phyloP scores from a whole-genome alignment of 1,139 yeast species.

The Kodamaea arcana region DNA sequence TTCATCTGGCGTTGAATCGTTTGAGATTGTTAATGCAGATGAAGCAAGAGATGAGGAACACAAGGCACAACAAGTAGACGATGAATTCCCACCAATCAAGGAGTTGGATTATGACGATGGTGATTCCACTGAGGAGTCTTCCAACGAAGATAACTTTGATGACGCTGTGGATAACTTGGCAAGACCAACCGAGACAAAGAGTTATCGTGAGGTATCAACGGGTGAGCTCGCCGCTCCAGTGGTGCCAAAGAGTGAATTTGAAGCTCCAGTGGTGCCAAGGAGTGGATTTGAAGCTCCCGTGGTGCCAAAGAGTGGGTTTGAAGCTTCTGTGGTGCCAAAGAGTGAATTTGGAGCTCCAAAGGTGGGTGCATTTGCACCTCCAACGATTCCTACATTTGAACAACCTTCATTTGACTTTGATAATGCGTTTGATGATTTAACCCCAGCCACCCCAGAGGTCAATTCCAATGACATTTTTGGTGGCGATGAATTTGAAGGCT shows the following conservation, averaged over 20 bases:
- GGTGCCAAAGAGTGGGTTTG: background rate
- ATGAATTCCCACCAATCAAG: slow-evolving; percentile 70
- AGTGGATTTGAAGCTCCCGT: background rate
- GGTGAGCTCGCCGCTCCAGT: background rate
- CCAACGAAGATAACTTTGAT: slow-evolving; percentile 31
- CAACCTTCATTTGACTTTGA: slow-evolving; percentile 31
- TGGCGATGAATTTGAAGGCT: slow-evolving; percentile 48
- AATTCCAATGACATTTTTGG: slow-evolving; percentile 29
- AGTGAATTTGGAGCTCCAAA: background rate
- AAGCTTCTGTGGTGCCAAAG: background rate
- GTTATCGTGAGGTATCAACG: background rate
- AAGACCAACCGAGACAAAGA: slow-evolving; percentile 11
- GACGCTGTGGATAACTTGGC: slow-evolving; percentile 42
- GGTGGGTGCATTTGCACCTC: slow-evolving; percentile 13
- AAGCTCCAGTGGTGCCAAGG: background rate
- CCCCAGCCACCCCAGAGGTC: slow-evolving; percentile 33
- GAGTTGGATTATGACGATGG: slow-evolving; percentile 63
- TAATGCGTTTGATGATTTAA: slow-evolving; percentile 35
- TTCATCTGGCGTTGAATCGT: slow-evolving; percentile 37
- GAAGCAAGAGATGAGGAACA: slow-evolving; percentile 23
- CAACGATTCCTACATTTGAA: slow-evolving; percentile 4
- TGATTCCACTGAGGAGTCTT: slow-evolving; percentile 38
- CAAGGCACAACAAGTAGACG: slow-evolving; percentile 6
- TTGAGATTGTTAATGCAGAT: slow-evolving; percentile 49
- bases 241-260: background rate